Base-by-base conservation (phyloP, 2,329 filamentous ascomycete genomes). In the Sclerotinia borealis region DNA sequence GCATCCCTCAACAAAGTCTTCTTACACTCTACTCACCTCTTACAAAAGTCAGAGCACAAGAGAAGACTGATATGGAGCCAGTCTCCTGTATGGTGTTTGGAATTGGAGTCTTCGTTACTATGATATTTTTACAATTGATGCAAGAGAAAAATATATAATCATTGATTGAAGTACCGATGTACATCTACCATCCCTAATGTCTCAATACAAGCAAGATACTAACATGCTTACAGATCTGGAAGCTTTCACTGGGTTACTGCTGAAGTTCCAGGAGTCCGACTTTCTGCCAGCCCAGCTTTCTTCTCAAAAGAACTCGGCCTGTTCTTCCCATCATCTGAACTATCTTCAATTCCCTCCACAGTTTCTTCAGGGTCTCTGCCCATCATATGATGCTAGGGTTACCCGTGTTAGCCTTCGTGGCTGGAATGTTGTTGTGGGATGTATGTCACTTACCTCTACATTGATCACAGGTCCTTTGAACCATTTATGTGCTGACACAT, bases 381-480 rank as follows among this genome's bases (percentile, higher is more conserved):
- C 49, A 70, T 68, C 71, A 74, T 74, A 63, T 67, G 64, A 63
- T 73, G 72, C 69, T 71, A 36, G 45, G 37, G 13, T 22, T 63
- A 51, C 48, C 39, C 19, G 49, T 61, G 55, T 68, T 66, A 69
- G 66, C 62, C 36, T 61, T 49, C 19, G 31, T 60, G 17, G 13
- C 63, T 22, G 49, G 49, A 31, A 51, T 63, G 43, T 27, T 58
- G 27, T n/a, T 15, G n/a, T 51, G 45, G 60, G 50, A 62, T 49
- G 50, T 48, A 45, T 48, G 29, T 63, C 61, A 56, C 49, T 22
- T 68, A 71, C 69, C 68, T 85, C 82, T 43, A 88, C 75, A 70
- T 88, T 88, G 64, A 88, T 81, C 73, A 84, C 84, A 0, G 85
- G 85, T 0, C 86, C 86, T 68, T 82, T 85, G 76, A 88, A 88